phyloP scores from a whole-genome alignment of 1,139 yeast species.

The Meyerozyma sp. region DNA sequence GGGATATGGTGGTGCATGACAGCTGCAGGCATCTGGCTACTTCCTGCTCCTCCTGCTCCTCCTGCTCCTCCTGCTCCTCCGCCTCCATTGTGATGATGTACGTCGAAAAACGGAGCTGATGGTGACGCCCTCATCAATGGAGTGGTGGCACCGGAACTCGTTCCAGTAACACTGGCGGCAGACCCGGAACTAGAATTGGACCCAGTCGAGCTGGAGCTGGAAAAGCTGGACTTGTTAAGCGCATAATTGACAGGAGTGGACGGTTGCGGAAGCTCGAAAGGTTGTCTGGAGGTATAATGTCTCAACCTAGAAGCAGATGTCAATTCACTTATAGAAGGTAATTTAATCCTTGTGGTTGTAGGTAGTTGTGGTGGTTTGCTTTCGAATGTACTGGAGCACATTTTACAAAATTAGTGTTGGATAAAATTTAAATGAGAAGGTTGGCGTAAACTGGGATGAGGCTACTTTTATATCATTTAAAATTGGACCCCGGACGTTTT shows the following conservation, averaged over 20 bases:
- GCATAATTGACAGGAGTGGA: conserved; percentile 13
- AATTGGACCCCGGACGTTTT: background rate
- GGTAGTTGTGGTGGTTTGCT: background rate
- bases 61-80: too few species aligned
- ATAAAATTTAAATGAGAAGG: too few species aligned
- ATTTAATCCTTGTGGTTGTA: background rate
- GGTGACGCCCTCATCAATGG: background rate
- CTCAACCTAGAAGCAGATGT: conserved; percentile 14
- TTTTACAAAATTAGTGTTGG: background rate
- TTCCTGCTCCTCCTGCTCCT: too few species aligned
- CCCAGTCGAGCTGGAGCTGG: conserved; percentile 11
- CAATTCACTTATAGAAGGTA: conserved; percentile 31
- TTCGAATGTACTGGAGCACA: background rate
- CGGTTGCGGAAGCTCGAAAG: conserved; percentile 8
- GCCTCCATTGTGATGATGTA: background rate
- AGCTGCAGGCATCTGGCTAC: background rate
- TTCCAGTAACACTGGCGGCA: conserved; percentile 3
- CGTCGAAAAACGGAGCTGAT: background rate
- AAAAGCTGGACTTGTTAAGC: conserved; percentile 5
- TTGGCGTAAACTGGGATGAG: background rate
- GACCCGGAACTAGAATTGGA: conserved; percentile 5
- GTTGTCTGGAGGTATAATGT: background rate
- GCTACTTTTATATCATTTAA: background rate
- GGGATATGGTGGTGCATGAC: background rate
- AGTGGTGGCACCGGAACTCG: conserved; percentile 5